phyloP scores from a whole-genome alignment of 352 stramenopile genomes.

The Phytophthora pseudosyringae region DNA sequence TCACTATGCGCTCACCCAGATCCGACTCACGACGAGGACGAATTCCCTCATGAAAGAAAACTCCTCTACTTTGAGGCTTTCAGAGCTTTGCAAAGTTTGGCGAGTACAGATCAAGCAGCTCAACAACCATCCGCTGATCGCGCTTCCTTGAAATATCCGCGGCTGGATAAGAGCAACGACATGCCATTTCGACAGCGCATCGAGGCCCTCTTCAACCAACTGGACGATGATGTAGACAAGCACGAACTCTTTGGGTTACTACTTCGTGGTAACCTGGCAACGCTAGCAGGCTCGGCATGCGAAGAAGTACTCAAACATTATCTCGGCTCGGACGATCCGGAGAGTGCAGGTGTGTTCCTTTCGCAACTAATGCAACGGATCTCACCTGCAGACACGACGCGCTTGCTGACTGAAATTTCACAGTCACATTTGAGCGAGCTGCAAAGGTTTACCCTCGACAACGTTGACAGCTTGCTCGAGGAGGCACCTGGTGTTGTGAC shows the following conservation, averaged over 20 bases:
- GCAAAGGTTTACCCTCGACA: constrained; percentile 55
- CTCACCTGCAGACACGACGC: constrained; percentile 15
- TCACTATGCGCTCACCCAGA: constrained; percentile 2
- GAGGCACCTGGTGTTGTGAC: constrained; percentile 8
- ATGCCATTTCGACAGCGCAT: constrained; percentile 38
- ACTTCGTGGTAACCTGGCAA: constrained; percentile 41
- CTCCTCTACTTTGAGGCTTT: constrained; percentile 65
- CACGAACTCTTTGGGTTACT: constrained; percentile 47
- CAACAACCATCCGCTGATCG: not conserved
- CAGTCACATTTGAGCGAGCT: constrained; percentile 40
- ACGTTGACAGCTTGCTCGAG: constrained; percentile 57
- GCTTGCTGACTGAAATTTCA: constrained; percentile 43
- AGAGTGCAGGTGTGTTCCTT: constrained; percentile 43
- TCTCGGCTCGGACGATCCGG: constrained; percentile 26
- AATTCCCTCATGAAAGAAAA: constrained; percentile 8
- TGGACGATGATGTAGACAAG: constrained; percentile 42
- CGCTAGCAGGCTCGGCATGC: constrained; percentile 36
- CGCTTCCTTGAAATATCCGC: constrained; percentile 16
- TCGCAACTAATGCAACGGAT: constrained; percentile 46
- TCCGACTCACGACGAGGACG: constrained; percentile 10
- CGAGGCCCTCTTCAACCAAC: constrained; percentile 31
- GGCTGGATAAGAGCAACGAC: constrained; percentile 23
- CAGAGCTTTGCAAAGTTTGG: constrained; percentile 18
- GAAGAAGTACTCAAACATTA: constrained; percentile 47
- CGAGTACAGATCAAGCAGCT: constrained; percentile 4